phyloP scores from a whole-genome alignment of 2,329 filamentous ascomycete genomes.

The Coniella lustricola region DNA sequence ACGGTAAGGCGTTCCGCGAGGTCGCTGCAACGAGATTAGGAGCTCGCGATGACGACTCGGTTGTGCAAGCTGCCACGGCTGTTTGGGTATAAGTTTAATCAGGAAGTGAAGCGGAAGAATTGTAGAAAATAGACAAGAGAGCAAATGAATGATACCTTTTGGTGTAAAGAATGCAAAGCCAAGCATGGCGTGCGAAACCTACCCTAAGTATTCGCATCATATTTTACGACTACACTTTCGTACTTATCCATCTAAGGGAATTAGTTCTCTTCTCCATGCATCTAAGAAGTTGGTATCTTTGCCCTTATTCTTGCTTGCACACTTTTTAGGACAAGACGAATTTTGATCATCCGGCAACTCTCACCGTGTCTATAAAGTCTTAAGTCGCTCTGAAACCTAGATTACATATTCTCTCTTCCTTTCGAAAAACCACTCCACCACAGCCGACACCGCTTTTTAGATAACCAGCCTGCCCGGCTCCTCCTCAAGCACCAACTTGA shows the following conservation, averaged over 20 bases:
- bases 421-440: background rate
- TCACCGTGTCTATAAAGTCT: constrained; percentile 10
- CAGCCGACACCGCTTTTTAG: too few relatives aligned
- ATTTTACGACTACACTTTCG: too few relatives aligned
- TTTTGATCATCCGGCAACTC: background rate
- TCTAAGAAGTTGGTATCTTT: too few relatives aligned
- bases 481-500: constrained; percentile 76
- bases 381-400: constrained; percentile 4
- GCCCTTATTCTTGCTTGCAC: too few relatives aligned
- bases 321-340: too few relatives aligned
- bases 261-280: too few relatives aligned
- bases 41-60: constrained; percentile 1
- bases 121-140: background rate
- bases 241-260: too few relatives aligned
- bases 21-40: constrained; percentile 7
- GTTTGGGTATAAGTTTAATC: constrained; percentile 30
- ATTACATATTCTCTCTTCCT: constrained; percentile 1
- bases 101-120: background rate
- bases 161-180: too few relatives aligned
- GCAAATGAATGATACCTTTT: too few relatives aligned
- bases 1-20: constrained; percentile 18
- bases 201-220: too few relatives aligned
- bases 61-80: constrained; percentile 9
- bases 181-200: too few relatives aligned
- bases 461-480: constrained; percentile 70